Evolutionary conservation across 2,329 filamentous ascomycete species (phyloP).

Genomic region (Penicillium capsulatum): DNA sequence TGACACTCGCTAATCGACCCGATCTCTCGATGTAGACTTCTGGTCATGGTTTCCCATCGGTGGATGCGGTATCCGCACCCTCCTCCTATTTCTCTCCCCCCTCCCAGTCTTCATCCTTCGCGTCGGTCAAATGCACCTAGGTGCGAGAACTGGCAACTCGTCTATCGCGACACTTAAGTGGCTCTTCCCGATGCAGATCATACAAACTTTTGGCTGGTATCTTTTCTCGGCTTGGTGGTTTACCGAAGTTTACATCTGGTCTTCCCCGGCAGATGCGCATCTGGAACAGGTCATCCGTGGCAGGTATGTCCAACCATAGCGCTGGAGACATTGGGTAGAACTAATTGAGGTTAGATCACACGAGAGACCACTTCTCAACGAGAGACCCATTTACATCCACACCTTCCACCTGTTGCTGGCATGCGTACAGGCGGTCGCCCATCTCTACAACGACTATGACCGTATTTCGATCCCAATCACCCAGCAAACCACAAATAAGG

Average conservation of each 20-base stretch:
- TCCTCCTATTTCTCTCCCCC: constrained; percentile 70
- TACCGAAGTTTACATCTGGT: constrained; percentile 75
- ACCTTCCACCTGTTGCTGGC: constrained; percentile 66
- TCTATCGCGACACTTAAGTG: constrained; percentile 61
- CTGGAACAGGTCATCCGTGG: constrained; percentile 70
- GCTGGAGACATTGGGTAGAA: constrained; percentile 3
- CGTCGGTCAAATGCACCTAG: constrained; percentile 76
- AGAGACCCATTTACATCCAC: constrained; percentile 76
- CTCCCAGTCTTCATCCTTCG: constrained; percentile 79
- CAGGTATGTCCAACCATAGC: constrained; percentile 47
- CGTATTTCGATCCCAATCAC: constrained; percentile 53
- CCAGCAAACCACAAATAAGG: constrained; percentile 30
- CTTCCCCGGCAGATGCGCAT: constrained; percentile 55
- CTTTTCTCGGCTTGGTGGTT: constrained; percentile 72
- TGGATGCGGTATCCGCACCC: constrained; percentile 66
- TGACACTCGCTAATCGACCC: background rate
- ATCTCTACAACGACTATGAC: constrained; percentile 72
- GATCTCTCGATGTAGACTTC: constrained; percentile 52
- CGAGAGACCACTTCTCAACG: constrained; percentile 75
- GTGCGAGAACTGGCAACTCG: constrained; percentile 66
- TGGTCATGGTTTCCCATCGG: constrained; percentile 87
- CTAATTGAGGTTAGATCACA: constrained; percentile 37
- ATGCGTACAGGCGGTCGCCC: constrained; percentile 62
- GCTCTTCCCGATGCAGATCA: constrained; percentile 56
- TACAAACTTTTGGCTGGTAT: constrained; percentile 73